Evolutionary conservation across 805 yeast genomes (phyloP).

Genomic region (Ogataea nitratoaversa): DNA sequence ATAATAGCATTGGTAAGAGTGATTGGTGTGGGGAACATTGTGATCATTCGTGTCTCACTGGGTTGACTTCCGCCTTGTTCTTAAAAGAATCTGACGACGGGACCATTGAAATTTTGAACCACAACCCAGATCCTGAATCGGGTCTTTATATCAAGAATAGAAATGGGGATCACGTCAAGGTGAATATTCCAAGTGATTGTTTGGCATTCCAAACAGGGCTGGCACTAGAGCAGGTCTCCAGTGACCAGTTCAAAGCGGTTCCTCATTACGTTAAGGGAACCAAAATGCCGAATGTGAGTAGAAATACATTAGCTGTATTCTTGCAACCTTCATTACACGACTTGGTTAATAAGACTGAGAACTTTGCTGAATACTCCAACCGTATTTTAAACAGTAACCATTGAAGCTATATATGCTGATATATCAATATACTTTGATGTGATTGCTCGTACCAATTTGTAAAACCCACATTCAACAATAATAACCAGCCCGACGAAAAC

Average conservation of each 20-base stretch:
- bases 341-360: conserved; percentile 38
- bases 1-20: conserved; percentile 16
- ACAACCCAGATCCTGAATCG: conserved; percentile 39
- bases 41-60: conserved; percentile 60
- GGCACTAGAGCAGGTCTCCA: conserved; percentile 47
- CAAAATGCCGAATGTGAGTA: conserved; percentile 30
- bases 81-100: conserved; percentile 33
- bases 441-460: too few species aligned
- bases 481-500: too few species aligned
- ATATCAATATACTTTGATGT: too few species aligned
- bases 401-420: too few species aligned
- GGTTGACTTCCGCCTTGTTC: conserved; percentile 51
- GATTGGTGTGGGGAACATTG: conserved; percentile 63
- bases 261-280: conserved; percentile 53
- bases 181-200: conserved; percentile 50
- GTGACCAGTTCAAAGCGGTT: conserved; percentile 50
- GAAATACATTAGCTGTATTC: conserved; percentile 59
- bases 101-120: conserved; percentile 19
- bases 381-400: conserved; percentile 40
- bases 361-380: conserved; percentile 46
- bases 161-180: conserved; percentile 40
- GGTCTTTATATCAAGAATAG: conserved; percentile 51
- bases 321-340: conserved; percentile 57
- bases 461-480: too few species aligned
- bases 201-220: conserved; percentile 61